These are phyloP conservation scores for Cryptococcus sp. DNA, from an alignment of 1,284 basidiomycete genomes.

Conservation along the genomic window DNA sequence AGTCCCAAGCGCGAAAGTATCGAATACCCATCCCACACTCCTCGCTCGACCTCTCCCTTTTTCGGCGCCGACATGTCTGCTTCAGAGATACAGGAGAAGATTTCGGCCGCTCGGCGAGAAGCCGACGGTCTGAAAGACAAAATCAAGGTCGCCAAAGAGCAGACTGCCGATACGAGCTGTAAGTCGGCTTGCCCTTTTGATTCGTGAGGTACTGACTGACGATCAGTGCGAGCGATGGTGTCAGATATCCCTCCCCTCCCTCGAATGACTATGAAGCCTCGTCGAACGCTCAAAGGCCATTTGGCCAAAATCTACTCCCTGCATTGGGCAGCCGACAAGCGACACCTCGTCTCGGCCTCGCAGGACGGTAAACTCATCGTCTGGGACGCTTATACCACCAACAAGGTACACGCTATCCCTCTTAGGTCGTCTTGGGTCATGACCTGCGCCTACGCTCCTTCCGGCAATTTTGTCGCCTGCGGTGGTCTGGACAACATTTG, in stretches of 20 bases:
- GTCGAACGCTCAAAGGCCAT: conserved; percentile 91
- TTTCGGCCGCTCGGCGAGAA: conserved; percentile 91
- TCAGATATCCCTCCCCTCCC: conserved; percentile 91
- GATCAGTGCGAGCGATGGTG: conserved; percentile 85
- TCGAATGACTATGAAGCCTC: conserved; percentile 89
- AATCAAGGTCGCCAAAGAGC: conserved; percentile 89
- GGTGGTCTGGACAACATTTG: conserved; percentile 99
- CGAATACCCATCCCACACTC: not conserved
- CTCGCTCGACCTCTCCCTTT: conserved; percentile 2
- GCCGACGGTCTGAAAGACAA: conserved; percentile 96
- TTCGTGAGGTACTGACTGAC: conserved; percentile 1
- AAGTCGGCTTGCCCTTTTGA: conserved; percentile 46
- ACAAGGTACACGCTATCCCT: conserved; percentile 99
- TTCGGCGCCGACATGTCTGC: conserved; percentile 45
- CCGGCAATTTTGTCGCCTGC: conserved; percentile 94
- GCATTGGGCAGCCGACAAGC: conserved; percentile 96
- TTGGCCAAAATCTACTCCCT: conserved; percentile 99
- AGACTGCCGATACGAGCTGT: conserved; percentile 93
- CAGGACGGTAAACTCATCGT: conserved; percentile 99
- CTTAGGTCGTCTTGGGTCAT: conserved; percentile 98
- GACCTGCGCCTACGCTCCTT: conserved; percentile 98
- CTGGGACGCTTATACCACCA: conserved; percentile 99
- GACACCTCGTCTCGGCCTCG: conserved; percentile 96
- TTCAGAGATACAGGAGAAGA: conserved; percentile 86
- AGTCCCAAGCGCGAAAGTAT: not conserved